Percentiles rank a stretch among this genome's conserved stretches.
Evolutionary conservation across 75 land plant species (phyloP).

Genomic region (Selaginella moellendorffii): DNA sequence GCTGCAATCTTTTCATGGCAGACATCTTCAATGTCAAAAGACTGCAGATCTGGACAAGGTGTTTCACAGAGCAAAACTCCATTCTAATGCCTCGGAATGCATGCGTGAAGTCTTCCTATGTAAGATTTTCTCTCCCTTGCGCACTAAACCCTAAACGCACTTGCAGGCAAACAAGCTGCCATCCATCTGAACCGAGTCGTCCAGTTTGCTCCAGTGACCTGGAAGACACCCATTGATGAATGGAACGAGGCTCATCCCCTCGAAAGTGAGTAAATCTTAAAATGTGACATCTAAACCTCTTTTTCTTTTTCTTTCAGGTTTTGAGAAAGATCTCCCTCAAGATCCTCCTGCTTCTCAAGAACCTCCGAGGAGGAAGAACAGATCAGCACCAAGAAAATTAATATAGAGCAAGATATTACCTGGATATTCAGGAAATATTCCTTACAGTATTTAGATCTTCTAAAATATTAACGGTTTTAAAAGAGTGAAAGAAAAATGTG

Average conservation of each 20-base stretch:
- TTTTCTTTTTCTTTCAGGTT: not conserved
- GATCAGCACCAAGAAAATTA: not conserved
- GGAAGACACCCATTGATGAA: not conserved
- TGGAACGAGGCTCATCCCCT: slow-evolving; percentile 1
- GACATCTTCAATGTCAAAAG: slow-evolving; percentile 1
- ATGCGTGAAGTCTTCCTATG: not conserved
- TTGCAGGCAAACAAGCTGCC: not conserved
- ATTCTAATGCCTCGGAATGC: not conserved
- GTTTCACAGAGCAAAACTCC: not conserved
- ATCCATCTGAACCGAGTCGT: not conserved
- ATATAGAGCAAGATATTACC: not conserved
- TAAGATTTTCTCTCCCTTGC: not conserved
- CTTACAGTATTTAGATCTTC: not conserved
- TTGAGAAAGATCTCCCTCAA: slow-evolving; percentile 1
- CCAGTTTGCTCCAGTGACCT: not conserved
- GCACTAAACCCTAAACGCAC: not conserved
- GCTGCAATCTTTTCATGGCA: slow-evolving; percentile 1
- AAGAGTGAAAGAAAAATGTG: too few species aligned
- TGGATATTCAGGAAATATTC: not conserved
- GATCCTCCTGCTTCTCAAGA: not conserved
- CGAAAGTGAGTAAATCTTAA: not conserved
- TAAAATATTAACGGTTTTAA: not conserved
- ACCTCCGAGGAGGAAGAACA: not conserved
- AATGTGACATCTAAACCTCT: not conserved
- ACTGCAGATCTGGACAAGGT: slow-evolving; percentile 1